Percentiles rank a stretch among this genome's conserved stretches.
Conservation (phyloP, 2,329 filamentous ascomycete species). For the Sporothrix sp. region DNA sequence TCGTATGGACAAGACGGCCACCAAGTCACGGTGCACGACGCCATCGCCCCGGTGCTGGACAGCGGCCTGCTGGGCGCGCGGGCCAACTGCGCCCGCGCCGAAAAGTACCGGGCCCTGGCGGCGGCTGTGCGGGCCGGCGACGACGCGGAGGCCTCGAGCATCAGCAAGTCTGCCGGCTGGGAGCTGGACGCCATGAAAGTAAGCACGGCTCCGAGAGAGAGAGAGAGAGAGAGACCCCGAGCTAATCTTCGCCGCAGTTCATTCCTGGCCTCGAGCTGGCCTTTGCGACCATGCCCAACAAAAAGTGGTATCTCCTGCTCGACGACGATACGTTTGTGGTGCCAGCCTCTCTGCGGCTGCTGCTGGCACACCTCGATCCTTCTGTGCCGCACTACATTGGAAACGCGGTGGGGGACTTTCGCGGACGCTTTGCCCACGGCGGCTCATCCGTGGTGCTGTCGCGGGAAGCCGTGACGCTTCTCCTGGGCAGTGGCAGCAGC, state of each 20-base stretch:
- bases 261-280: conserved; percentile 44
- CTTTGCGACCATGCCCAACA: conserved; percentile 39
- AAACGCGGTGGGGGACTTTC: conserved; percentile 48
- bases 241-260: no score
- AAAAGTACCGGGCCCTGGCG: conserved; percentile 33
- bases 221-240: no score
- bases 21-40: conserved; percentile 32
- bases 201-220: no score
- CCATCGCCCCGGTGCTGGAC: conserved; percentile 26
- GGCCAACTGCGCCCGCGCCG: conserved; percentile 25
- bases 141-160: conserved; percentile 27
- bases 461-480: conserved; percentile 36
- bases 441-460: conserved; percentile 46
- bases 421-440: conserved; percentile 46
- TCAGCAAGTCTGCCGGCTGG: conserved; percentile 35
- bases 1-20: conserved; percentile 15
- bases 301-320: conserved; percentile 50
- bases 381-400: conserved; percentile 41
- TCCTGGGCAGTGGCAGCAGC: conserved; percentile 26
- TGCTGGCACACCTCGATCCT: conserved; percentile 41
- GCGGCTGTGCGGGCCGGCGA: conserved; percentile 30
- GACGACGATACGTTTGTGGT: conserved; percentile 50
- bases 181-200: conserved; percentile 39
- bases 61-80: conserved; percentile 25
- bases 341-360: conserved; percentile 35